Evolutionary conservation across 106 monocot species (phyloP).

Genomic region (Dactylorhiza incarnata): DNA sequence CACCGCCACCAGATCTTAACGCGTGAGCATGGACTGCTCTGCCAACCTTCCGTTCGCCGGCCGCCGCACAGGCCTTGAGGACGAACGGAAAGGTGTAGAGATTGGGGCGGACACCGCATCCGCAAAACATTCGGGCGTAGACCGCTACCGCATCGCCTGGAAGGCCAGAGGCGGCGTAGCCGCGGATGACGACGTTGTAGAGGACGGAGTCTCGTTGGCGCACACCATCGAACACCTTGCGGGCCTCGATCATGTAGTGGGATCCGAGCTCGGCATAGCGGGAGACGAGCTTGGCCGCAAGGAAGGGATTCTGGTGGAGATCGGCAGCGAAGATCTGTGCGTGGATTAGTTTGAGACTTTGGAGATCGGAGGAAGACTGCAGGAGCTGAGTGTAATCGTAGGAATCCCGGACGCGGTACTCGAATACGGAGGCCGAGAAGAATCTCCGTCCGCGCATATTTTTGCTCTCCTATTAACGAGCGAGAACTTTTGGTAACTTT

Average conservation of each 20-base stretch:
- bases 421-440: neutral
- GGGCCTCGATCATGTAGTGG: conserved; percentile 15
- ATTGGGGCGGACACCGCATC: conserved; percentile 13
- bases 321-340: conserved; percentile 24
- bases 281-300: conserved; percentile 36
- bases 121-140: conserved; percentile 17
- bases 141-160: conserved; percentile 9
- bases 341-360: conserved; percentile 29
- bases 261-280: conserved; percentile 14
- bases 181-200: conserved; percentile 43
- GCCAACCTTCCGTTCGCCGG: conserved; percentile 8
- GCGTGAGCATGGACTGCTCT: conserved; percentile 24
- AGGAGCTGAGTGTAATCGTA: conserved; percentile 21
- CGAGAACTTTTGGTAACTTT: too few species aligned
- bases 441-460: neutral
- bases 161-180: conserved; percentile 18
- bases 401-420: conserved; percentile 7
- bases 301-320: conserved; percentile 17
- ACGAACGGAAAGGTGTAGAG: conserved; percentile 50
- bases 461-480: too few species aligned
- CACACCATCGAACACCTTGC: conserved; percentile 30
- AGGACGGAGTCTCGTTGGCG: conserved; percentile 29
- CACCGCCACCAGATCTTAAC: conserved; percentile 15
- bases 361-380: conserved; percentile 6
- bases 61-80: conserved; percentile 26